A percentile compares a stretch with the other conserved stretches of the same genome.
Evolutionary conservation across 352 stramenopile species (phyloP).

Genomic region (Phytophthora pisi): DNA sequence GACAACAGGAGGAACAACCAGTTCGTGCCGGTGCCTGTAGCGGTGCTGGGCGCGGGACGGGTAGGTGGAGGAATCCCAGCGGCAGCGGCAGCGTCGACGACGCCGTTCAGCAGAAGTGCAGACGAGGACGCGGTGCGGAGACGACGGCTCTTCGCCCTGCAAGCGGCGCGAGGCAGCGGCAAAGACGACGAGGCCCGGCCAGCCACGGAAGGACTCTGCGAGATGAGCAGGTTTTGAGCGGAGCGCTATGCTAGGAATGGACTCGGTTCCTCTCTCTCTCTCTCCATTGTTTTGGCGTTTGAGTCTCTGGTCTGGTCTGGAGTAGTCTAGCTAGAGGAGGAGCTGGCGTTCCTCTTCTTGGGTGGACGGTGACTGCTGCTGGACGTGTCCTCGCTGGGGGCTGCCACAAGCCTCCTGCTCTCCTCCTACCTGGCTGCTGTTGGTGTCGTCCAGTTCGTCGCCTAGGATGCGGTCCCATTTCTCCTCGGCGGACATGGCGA

Average conservation of each 20-base stretch:
- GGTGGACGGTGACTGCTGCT: conserved; percentile 10
- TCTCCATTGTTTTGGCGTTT: conserved; percentile 26
- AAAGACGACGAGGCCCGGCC: conserved; percentile 64
- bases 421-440: conserved; percentile 17
- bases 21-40: conserved; percentile 29
- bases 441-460: conserved; percentile 37
- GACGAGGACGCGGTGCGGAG: conserved; percentile 24
- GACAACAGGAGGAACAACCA: conserved; percentile 16
- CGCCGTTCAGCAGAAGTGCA: conserved; percentile 11
- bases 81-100: background rate
- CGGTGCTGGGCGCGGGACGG: background rate
- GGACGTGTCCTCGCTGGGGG: conserved; percentile 12
- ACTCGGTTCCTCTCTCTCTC: conserved; percentile 8
- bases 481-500: conserved; percentile 54
- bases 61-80: too few relatives aligned
- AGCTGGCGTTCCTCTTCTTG: background rate
- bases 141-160: conserved; percentile 36
- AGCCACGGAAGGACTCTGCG: conserved; percentile 32
- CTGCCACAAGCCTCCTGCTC: background rate
- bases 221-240: background rate
- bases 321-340: conserved; percentile 4
- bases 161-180: conserved; percentile 28
- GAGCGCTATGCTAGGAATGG: conserved; percentile 23
- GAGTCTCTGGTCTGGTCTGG: conserved; percentile 3
- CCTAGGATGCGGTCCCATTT: conserved; percentile 79